Percentiles rank a stretch among this genome's conserved stretches.
These are phyloP conservation scores for Chalara sp. DNA, from an alignment of 2,329 filamentous ascomycete genomes.

Conservation along the genomic window DNA sequence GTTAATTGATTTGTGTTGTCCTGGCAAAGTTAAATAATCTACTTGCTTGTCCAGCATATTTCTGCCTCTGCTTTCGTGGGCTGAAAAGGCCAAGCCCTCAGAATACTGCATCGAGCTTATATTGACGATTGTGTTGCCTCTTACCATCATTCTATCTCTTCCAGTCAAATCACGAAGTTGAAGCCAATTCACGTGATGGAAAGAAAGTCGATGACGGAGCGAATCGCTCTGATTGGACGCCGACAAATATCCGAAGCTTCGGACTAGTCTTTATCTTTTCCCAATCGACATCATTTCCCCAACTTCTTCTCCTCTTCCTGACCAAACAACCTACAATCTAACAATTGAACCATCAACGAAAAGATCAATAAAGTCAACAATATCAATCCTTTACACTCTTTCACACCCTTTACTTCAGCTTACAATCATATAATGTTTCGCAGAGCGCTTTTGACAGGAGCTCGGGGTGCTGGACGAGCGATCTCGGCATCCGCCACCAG, in stretches of 20 bases:
- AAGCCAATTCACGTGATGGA: too few relatives aligned
- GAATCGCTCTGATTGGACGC: neutral
- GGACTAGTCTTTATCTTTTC: neutral
- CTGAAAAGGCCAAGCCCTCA: too few relatives aligned
- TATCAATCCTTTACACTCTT: neutral
- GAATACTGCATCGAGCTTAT: too few relatives aligned
- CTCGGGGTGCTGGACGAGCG: slow-evolving; percentile 22
- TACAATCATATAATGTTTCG: slow-evolving; percentile 22
- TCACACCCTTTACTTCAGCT: neutral
- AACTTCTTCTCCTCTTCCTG: neutral
- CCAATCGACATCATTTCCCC: neutral
- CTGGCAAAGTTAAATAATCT: too few relatives aligned
- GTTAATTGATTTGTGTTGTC: too few relatives aligned
- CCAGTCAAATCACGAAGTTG: neutral
- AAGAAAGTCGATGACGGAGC: too few relatives aligned
- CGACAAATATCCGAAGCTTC: neutral
- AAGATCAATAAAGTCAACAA: neutral
- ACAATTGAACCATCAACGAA: neutral
- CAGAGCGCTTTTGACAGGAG: slow-evolving; percentile 21
- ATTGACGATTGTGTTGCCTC: too few relatives aligned
- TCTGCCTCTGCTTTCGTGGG: too few relatives aligned
- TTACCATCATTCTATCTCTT: too few relatives aligned
- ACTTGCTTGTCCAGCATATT: too few relatives aligned
- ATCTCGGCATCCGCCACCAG: slow-evolving; percentile 21
- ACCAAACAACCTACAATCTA: neutral